Evolutionary conservation across 768 basidiomycete species (phyloP).

Genomic region (Boletus bicolor): DNA sequence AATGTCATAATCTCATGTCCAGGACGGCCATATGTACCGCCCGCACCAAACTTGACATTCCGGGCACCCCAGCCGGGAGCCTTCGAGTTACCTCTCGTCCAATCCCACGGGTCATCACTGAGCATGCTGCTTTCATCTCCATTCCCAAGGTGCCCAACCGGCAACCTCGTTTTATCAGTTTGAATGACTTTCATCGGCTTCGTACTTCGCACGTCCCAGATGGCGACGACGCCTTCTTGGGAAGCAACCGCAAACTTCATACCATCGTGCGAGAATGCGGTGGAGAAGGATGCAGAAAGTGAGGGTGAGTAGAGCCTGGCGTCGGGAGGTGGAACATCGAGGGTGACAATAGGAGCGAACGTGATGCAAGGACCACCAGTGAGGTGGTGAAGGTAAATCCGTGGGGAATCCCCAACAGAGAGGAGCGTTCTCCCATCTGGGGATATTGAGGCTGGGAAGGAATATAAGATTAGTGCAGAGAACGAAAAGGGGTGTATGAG

Average conservation of each 20-base stretch:
- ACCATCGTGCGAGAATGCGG: slow-evolving; percentile 73
- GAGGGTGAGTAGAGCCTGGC: slow-evolving; percentile 39
- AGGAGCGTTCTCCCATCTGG: slow-evolving; percentile 85
- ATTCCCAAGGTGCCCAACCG: slow-evolving; percentile 32
- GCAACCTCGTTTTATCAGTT: slow-evolving; percentile 42
- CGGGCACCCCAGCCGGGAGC: slow-evolving; percentile 84
- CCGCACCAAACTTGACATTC: slow-evolving; percentile 80
- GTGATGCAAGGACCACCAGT: slow-evolving; percentile 58
- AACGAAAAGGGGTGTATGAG: background rate
- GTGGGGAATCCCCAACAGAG: slow-evolving; percentile 87
- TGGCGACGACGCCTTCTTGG: slow-evolving; percentile 75
- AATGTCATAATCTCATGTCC: slow-evolving; percentile 82
- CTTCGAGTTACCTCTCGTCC: slow-evolving; percentile 51
- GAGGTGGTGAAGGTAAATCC: slow-evolving; percentile 79
- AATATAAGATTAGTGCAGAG: slow-evolving; percentile 9
- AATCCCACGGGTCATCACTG: slow-evolving; percentile 65
- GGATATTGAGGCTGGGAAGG: slow-evolving; percentile 71
- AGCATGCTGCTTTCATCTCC: slow-evolving; percentile 51
- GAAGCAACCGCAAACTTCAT: slow-evolving; percentile 80
- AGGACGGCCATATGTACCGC: slow-evolving; percentile 42
- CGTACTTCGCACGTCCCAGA: slow-evolving; percentile 79
- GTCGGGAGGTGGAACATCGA: slow-evolving; percentile 60
- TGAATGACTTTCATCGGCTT: slow-evolving; percentile 68
- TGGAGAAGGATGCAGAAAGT: slow-evolving; percentile 73
- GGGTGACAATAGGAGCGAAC: slow-evolving; percentile 66